These are phyloP conservation scores for Eucalyptus curtisii DNA, from an alignment of 345 rosid genomes.

Conservation along the genomic window DNA sequence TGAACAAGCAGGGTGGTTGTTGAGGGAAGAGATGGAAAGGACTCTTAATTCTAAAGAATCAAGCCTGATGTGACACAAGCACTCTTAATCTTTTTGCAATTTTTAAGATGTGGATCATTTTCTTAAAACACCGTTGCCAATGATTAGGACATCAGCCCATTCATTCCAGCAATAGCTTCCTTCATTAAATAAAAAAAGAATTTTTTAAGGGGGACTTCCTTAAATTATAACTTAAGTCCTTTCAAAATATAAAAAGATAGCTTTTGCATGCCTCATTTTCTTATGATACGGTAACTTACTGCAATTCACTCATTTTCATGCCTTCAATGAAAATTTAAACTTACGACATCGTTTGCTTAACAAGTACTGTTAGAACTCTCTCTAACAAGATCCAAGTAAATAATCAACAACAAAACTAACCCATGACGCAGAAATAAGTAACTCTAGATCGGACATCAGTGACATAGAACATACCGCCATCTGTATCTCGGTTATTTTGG, in stretches of 20 bases:
- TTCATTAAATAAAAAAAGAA: neutral
- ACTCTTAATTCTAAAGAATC: neutral
- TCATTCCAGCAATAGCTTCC: neutral
- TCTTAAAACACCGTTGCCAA: neutral
- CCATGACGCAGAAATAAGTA: neutral
- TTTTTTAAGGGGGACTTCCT: neutral
- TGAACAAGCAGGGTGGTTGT: neutral
- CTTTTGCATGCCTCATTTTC: neutral
- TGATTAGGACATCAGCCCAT: neutral
- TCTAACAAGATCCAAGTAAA: neutral
- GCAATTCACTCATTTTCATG: neutral
- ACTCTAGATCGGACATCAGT: neutral
- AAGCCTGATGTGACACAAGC: slow-evolving; percentile 4
- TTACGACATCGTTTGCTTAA: neutral
- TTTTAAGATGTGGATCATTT: neutral
- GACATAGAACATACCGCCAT: slow-evolving; percentile 17
- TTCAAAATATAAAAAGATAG: neutral
- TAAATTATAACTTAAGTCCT: neutral
- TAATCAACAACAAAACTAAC: neutral
- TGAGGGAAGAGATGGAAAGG: neutral
- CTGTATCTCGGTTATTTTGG: neutral
- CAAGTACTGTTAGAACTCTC: neutral
- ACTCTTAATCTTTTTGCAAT: neutral
- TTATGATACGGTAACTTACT: neutral
- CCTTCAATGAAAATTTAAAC: neutral